Percentiles rank a stretch among this genome's conserved stretches.
These are phyloP conservation scores for Hygrophila difformis DNA, from an alignment of 257 asterid genomes.

Conservation along the genomic window DNA sequence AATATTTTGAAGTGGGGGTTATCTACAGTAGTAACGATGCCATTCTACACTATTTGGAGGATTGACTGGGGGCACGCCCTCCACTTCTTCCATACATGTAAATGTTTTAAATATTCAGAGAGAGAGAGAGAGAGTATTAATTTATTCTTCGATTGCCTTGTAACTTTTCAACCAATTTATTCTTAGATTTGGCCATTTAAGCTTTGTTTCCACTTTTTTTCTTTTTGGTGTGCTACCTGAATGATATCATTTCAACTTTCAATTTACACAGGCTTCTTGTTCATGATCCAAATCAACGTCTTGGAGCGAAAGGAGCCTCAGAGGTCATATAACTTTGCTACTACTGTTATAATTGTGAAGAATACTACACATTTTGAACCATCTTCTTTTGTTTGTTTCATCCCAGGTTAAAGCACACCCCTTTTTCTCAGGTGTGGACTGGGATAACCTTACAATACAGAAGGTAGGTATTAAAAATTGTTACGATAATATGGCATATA, in stretches of 20 bases:
- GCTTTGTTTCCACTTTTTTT: slow-evolving; percentile 5
- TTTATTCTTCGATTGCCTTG: slow-evolving; percentile 9
- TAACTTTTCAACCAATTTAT: slow-evolving; percentile 13
- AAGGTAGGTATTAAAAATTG: slow-evolving; percentile 41
- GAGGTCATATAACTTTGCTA: slow-evolving; percentile 42
- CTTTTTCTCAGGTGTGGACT: slow-evolving; percentile 84
- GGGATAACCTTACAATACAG: slow-evolving; percentile 83
- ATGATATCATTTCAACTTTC: slow-evolving; percentile 14
- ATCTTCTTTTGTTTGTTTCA: slow-evolving; percentile 16
- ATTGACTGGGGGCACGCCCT: too few species aligned
- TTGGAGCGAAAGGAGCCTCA: slow-evolving; percentile 86
- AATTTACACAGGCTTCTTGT: slow-evolving; percentile 56
- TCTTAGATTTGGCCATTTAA: background rate
- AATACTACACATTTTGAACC: slow-evolving; percentile 13
- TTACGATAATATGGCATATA: slow-evolving; percentile 1
- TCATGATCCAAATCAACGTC: slow-evolving; percentile 75
- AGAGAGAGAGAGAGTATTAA: too few species aligned
- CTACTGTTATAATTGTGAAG: slow-evolving; percentile 10
- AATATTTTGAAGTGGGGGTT: too few species aligned
- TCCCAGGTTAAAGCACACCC: slow-evolving; percentile 78
- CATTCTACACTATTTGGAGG: too few species aligned
- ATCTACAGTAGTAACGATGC: too few species aligned
- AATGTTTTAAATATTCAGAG: too few species aligned
- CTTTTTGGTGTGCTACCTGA: slow-evolving; percentile 15
- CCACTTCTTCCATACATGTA: too few species aligned